phyloP scores from a whole-genome alignment of 352 stramenopile species.

The Globisporangium polare region DNA sequence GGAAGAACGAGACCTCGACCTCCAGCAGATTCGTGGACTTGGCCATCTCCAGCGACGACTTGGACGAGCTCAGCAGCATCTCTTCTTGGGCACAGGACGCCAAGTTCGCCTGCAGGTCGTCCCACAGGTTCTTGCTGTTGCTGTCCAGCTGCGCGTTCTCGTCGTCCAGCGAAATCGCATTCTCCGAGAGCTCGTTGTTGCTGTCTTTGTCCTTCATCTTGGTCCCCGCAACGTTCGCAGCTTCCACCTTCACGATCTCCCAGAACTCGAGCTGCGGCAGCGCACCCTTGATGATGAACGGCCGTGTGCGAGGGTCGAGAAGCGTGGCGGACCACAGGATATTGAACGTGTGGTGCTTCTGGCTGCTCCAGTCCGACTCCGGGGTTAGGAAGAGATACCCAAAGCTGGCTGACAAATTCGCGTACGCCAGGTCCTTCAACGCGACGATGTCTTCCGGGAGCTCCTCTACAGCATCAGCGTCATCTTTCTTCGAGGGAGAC shows the following conservation, averaged over 20 bases:
- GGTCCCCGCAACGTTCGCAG: constrained; percentile 40
- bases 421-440: constrained; percentile 45
- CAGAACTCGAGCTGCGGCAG: constrained; percentile 55
- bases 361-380: constrained; percentile 29
- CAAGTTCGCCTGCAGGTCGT: constrained; percentile 73
- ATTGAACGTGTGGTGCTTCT: constrained; percentile 59
- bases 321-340: constrained; percentile 65
- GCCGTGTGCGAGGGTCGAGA: constrained; percentile 64
- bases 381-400: constrained; percentile 54
- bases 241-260: constrained; percentile 65
- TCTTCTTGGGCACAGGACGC: constrained; percentile 69
- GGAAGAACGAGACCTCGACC: constrained; percentile 77
- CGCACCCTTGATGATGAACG: constrained; percentile 74
- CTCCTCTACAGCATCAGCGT: constrained; percentile 8
- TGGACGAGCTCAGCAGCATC: constrained; percentile 62
- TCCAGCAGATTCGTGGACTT: constrained; percentile 77
- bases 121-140: constrained; percentile 45
- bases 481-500: neutral
- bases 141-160: constrained; percentile 24
- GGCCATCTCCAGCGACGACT: constrained; percentile 57
- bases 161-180: constrained; percentile 35
- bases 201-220: constrained; percentile 52
- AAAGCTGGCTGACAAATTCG: constrained; percentile 51
- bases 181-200: constrained; percentile 35
- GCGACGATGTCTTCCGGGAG: constrained; percentile 68